Conservation (phyloP, 129 eudicot genomes). For the Lactuca saligna region DNA sequence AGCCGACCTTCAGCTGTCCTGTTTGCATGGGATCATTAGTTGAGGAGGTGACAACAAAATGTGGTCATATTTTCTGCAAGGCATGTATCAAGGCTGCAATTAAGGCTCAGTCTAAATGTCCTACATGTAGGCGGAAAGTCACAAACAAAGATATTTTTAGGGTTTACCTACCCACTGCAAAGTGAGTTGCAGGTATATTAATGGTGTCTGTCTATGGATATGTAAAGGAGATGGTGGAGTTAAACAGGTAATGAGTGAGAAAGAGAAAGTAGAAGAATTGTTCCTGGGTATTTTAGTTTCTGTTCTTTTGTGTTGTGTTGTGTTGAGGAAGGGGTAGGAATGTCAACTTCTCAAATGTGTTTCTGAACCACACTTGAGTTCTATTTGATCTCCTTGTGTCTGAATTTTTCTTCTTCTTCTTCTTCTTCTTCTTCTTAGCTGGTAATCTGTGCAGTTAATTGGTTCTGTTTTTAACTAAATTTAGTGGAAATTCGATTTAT, state of each 20-base stretch:
- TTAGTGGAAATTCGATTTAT: too few species aligned
- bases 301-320: neutral
- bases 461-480: neutral
- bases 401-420: neutral
- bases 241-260: neutral
- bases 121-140: slow-evolving; percentile 77
- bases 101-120: slow-evolving; percentile 68
- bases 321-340: slow-evolving; percentile 1
- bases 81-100: slow-evolving; percentile 64
- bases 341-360: neutral
- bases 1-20: slow-evolving; percentile 78
- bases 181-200: slow-evolving; percentile 5
- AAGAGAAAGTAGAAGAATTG: too few species aligned
- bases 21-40: slow-evolving; percentile 80
- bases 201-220: neutral
- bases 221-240: slow-evolving; percentile 25
- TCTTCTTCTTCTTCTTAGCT: neutral
- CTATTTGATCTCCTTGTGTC: slow-evolving; percentile 10
- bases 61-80: slow-evolving; percentile 97
- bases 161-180: slow-evolving; percentile 73
- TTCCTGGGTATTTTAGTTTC: neutral
- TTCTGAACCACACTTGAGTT: slow-evolving; percentile 18
- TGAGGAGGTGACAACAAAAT: slow-evolving; percentile 84
- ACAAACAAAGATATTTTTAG: slow-evolving; percentile 62
- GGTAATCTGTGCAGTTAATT: slow-evolving; percentile 16